phyloP scores from a whole-genome alignment of 768 basidiomycete genomes.

The Austroboletus eburneus region DNA sequence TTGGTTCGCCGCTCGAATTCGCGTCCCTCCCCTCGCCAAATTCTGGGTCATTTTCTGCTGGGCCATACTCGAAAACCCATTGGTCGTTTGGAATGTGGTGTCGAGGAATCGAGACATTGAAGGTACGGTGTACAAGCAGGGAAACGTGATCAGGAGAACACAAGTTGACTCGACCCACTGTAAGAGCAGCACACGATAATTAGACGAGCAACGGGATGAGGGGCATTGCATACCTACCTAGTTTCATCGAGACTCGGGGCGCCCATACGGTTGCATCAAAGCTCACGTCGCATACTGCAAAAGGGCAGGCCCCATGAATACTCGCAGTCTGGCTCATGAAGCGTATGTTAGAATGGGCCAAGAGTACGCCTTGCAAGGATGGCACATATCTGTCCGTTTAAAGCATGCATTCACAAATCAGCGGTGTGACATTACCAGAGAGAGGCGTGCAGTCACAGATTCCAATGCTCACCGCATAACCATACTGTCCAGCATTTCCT shows the following conservation, averaged over 20 bases:
- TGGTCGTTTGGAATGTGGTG: slow-evolving; percentile 79
- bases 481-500: slow-evolving; percentile 92
- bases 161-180: slow-evolving; percentile 83
- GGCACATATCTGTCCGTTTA: slow-evolving; percentile 69
- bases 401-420: too few species aligned
- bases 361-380: slow-evolving; percentile 79
- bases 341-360: slow-evolving; percentile 75
- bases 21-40: slow-evolving; percentile 40
- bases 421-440: too few species aligned
- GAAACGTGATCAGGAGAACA: slow-evolving; percentile 92
- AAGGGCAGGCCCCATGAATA: slow-evolving; percentile 83
- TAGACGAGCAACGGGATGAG: neutral
- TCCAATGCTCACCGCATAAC: slow-evolving; percentile 76
- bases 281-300: slow-evolving; percentile 63
- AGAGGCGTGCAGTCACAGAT: slow-evolving; percentile 2
- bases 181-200: neutral
- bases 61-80: slow-evolving; percentile 85
- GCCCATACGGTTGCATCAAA: slow-evolving; percentile 91
- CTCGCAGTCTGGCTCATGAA: slow-evolving; percentile 63
- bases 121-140: slow-evolving; percentile 83
- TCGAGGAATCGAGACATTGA: slow-evolving; percentile 93
- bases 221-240: slow-evolving; percentile 59
- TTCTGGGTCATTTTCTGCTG: slow-evolving; percentile 77
- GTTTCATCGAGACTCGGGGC: slow-evolving; percentile 74
- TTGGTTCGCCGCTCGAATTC: slow-evolving; percentile 20